Percentiles rank a stretch among this genome's conserved stretches.
These are phyloP conservation scores for Aspergillus costaricaensis DNA, from an alignment of 2,329 filamentous ascomycete genomes.

Conservation along the genomic window DNA sequence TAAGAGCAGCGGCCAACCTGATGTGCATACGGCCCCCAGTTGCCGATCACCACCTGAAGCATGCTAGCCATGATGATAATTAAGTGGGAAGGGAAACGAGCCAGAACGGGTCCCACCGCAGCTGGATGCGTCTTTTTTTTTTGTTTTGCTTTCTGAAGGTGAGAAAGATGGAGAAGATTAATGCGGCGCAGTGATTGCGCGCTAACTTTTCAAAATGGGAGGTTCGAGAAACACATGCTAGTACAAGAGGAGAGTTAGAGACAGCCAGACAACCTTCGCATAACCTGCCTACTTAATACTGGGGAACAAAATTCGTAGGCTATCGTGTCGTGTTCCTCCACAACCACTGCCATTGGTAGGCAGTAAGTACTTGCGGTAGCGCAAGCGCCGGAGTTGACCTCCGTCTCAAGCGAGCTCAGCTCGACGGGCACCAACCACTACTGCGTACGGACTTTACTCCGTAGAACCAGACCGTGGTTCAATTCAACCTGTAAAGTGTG, in stretches of 20 bases:
- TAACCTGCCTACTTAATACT: not conserved
- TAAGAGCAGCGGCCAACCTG: constrained; percentile 12
- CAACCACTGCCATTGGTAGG: not conserved
- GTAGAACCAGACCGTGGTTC: not conserved
- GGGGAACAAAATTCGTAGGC: not conserved
- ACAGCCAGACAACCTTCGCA: not conserved
- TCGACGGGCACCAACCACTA: not conserved
- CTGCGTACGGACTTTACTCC: not conserved
- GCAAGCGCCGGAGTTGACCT: constrained; percentile 1
- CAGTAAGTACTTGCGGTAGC: constrained; percentile 1
- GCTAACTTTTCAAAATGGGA: not conserved
- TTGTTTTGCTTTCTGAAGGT: not conserved
- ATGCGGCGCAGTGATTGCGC: not conserved
- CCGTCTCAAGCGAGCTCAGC: not conserved
- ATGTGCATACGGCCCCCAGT: constrained; percentile 23
- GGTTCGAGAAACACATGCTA: not conserved
- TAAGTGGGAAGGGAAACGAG: not conserved
- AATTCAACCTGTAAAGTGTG: not conserved
- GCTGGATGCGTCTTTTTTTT: constrained; percentile 1
- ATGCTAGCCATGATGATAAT: constrained; percentile 10
- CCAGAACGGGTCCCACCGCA: not conserved
- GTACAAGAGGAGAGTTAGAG: not conserved
- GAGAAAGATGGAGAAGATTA: not conserved
- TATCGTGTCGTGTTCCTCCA: not conserved
- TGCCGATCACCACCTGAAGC: constrained; percentile 25